Evolutionary conservation across 257 asterid species (phyloP).

Genomic region (Ocimum tenuiflorum): DNA sequence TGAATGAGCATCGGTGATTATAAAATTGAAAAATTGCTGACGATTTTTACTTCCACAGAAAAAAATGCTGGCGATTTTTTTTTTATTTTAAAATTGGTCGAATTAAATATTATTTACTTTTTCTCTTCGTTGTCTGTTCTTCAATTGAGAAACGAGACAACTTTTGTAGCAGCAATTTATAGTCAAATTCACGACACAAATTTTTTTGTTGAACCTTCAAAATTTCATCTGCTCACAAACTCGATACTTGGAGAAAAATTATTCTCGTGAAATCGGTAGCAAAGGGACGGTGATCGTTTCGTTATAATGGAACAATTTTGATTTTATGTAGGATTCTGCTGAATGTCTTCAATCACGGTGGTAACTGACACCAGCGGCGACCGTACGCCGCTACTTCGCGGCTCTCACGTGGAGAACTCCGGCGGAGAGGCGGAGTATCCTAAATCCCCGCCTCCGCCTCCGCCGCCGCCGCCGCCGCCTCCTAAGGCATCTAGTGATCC

Average conservation of each 20-base stretch:
- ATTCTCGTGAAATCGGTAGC: background rate
- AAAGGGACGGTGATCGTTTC: background rate
- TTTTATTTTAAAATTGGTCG: too few relatives aligned
- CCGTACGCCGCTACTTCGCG: constrained; percentile 52
- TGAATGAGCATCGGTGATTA: too few relatives aligned
- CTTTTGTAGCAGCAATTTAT: too few relatives aligned
- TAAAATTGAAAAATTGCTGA: too few relatives aligned
- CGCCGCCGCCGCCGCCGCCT: constrained; percentile 21
- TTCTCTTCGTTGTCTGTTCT: background rate
- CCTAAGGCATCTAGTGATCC: constrained; percentile 28
- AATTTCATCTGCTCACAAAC: background rate
- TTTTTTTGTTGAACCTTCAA: background rate
- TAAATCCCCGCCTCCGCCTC: constrained; percentile 16
- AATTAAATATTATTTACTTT: too few relatives aligned
- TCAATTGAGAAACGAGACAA: background rate
- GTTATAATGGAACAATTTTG: background rate
- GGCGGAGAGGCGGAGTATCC: constrained; percentile 29
- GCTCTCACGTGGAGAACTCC: constrained; percentile 24
- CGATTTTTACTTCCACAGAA: too few relatives aligned
- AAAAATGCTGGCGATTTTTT: too few relatives aligned
- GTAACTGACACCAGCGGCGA: constrained; percentile 39
- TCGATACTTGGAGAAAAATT: background rate
- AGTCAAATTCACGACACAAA: background rate
- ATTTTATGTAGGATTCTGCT: background rate
- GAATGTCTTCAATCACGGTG: constrained; percentile 52